Evolutionary conservation across 306 rosid species (phyloP), one percentile per base, ranked within the genome.

Genomic region (Senna tora): DNA sequence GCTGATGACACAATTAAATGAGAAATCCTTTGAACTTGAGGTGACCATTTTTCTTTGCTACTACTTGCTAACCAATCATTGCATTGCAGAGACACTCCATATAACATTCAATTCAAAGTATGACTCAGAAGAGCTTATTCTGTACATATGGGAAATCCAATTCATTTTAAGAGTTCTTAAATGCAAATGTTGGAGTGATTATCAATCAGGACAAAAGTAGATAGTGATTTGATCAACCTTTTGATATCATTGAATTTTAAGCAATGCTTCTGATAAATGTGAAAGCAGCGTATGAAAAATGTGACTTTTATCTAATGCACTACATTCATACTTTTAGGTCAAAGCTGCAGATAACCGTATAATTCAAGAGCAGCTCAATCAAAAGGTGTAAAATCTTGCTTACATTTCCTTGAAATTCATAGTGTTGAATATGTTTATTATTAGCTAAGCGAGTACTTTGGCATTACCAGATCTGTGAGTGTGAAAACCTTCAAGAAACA

Each of bases 1-100:
- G 77, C 72, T 94, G 82, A 81, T 87, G 83, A 75, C 72, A 28
- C 97, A 87, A 79, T 78, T 94, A 86, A 91, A 87, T 66, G 96
- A 94, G 88, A 94, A 86, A 83, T 87, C 98, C 65, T 94, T 94
- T 60, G 98, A 94, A 73, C 97, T 91, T 42, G 98, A 94, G 98
- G 98, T 94, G 76, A 89, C 67, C 41, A 22, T 80, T 55, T 57
- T 80, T 54, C 34, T 77, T 77, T 65, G 61, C 62, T 77, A 22
- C 56, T 57, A 15, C 51, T 61, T 75, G 53, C 72, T 55, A 49
- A 16, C 59, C 41, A 55, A 65, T 65, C 34, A 47, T 70, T 70
- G 50, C 74, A 50, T 56, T 51, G 60, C 63, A 68, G 74, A 56
- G 69, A 28, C 54, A 69, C 77, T 34, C 39, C 54, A 15, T 67